A percentile compares a stretch with the other conserved stretches of the same genome.
phyloP scores from a whole-genome alignment of 208 protist genomes.

The Trichomonas vaginalis region DNA sequence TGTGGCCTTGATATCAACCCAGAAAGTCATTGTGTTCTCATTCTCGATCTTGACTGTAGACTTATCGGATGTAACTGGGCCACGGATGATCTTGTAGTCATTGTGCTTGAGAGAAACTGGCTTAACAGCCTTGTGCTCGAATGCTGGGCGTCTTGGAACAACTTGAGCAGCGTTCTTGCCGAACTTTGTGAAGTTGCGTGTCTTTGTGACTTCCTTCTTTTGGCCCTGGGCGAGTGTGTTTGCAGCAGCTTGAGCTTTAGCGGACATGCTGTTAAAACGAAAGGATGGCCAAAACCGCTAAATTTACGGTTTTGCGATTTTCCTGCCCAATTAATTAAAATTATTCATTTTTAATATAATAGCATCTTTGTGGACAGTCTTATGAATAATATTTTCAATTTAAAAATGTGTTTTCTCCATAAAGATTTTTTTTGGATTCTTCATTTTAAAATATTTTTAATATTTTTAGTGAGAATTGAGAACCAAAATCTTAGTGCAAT shows the following conservation, averaged over 20 bases:
- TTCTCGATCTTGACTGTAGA: background rate
- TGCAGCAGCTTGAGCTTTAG: background rate
- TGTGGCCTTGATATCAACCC: background rate
- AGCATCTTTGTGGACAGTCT: no score
- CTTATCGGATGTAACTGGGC: background rate
- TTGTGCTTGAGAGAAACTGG: background rate
- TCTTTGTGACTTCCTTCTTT: background rate
- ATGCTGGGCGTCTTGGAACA: background rate
- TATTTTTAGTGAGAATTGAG: no score
- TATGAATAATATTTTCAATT: no score
- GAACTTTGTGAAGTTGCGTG: background rate
- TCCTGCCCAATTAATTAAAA: no score
- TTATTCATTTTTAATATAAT: no score
- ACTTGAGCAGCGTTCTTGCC: background rate
- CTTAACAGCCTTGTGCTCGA: background rate
- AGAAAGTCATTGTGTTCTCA: conserved; percentile 7
- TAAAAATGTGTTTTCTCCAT: no score
- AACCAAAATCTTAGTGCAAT: no score
- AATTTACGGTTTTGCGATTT: no score
- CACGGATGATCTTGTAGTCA: conserved; percentile 2
- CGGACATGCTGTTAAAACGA: background rate
- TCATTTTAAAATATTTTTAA: no score
- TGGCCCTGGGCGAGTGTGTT: background rate
- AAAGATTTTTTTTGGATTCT: no score
- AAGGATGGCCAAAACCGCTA: background rate